Evolutionary conservation across 202 grass and related monocot genomes (phyloP).

Genomic region (Saccharum hybrid): DNA sequence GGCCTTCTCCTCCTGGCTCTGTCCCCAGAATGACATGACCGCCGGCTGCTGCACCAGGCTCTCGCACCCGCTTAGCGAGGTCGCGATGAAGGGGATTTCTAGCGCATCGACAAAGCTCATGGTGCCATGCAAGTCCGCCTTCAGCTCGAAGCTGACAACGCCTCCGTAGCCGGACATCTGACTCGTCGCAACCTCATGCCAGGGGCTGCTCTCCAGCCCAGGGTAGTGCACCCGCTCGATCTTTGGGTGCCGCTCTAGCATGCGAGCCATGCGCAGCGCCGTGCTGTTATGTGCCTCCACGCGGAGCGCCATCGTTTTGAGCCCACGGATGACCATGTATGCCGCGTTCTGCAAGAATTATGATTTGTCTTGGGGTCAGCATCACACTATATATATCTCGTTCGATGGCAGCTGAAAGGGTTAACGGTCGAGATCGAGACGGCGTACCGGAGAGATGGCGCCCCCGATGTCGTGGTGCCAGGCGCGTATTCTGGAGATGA

Average conservation of each 20-base stretch:
- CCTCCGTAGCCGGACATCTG: constrained; percentile 60
- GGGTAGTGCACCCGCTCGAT: constrained; percentile 68
- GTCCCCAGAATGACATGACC: constrained; percentile 71
- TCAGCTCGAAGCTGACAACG: constrained; percentile 67
- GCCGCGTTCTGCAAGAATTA: constrained; percentile 46
- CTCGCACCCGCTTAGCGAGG: constrained; percentile 56
- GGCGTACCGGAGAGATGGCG: constrained; percentile 61
- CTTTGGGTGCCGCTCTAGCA: constrained; percentile 57
- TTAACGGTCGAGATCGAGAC: too few relatives aligned
- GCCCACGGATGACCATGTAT: constrained; percentile 66
- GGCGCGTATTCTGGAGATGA: constrained; percentile 54
- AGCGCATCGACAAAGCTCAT: constrained; percentile 64
- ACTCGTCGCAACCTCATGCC: constrained; percentile 47
- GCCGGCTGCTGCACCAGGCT: constrained; percentile 69
- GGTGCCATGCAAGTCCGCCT: constrained; percentile 36
- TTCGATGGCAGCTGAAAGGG: too few relatives aligned
- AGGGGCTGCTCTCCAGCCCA: constrained; percentile 58
- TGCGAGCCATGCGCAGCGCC: constrained; percentile 49
- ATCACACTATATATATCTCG: too few relatives aligned
- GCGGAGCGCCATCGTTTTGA: constrained; percentile 62
- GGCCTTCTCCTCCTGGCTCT: constrained; percentile 45
- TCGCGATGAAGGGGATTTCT: constrained; percentile 54
- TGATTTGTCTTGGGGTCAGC: too few relatives aligned
- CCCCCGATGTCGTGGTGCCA: constrained; percentile 69
- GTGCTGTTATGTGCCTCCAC: constrained; percentile 60